Conservation (phyloP, 768 basidiomycete species). For the Termitomyces sp. region DNA sequence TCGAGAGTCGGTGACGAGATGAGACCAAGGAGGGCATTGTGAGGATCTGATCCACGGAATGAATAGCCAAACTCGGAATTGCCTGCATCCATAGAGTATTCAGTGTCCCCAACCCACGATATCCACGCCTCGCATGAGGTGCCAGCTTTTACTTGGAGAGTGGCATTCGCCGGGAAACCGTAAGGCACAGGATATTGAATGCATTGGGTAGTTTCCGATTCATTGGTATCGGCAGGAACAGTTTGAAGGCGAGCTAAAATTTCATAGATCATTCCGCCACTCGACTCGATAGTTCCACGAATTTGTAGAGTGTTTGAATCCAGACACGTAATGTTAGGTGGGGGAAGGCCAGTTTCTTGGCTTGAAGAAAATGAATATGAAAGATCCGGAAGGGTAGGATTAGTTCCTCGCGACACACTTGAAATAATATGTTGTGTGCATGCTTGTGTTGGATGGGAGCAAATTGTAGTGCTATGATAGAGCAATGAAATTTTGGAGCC, state of each 20-base stretch:
- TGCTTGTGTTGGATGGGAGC: constrained; percentile 57
- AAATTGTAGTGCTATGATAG: constrained; percentile 39
- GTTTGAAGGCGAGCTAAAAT: constrained; percentile 44
- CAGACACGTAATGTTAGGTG: constrained; percentile 57
- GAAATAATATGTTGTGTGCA: constrained; percentile 54
- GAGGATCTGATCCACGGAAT: constrained; percentile 62
- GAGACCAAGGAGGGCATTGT: constrained; percentile 33
- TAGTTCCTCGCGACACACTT: constrained; percentile 11
- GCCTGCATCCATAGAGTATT: constrained; percentile 62
- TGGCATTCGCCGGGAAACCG: constrained; percentile 34
- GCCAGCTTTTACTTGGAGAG: constrained; percentile 36
- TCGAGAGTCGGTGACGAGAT: constrained; percentile 23
- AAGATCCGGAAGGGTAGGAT: constrained; percentile 29
- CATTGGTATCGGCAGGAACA: constrained; percentile 13
- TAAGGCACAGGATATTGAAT: constrained; percentile 24
- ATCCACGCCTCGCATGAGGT: constrained; percentile 53
- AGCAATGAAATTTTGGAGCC: neutral
- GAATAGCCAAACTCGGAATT: constrained; percentile 49
- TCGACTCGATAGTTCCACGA: constrained; percentile 36
- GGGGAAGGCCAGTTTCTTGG: constrained; percentile 42
- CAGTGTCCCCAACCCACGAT: constrained; percentile 71
- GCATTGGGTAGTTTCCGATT: constrained; percentile 21
- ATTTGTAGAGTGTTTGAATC: constrained; percentile 50
- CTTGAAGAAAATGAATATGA: constrained; percentile 43
- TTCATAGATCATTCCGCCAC: constrained; percentile 69